Conservation (phyloP, 148 eudicot species). For the Amaranthus palmeri region DNA sequence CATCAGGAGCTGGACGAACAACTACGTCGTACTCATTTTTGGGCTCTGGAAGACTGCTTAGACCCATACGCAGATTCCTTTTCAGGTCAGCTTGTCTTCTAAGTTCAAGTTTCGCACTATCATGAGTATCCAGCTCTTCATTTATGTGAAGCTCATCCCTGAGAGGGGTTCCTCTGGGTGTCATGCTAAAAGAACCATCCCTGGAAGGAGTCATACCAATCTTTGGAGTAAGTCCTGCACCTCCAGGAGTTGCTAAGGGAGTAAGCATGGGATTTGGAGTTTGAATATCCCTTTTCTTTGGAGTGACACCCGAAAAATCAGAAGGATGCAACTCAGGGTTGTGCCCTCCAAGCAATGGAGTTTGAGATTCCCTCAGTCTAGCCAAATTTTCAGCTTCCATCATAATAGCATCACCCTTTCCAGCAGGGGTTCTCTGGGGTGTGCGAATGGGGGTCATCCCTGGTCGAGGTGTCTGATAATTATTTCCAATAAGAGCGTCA, state of each 20-base stretch:
- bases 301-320: conserved; percentile 99
- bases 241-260: conserved; percentile 86
- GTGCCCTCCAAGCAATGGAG: conserved; percentile 92
- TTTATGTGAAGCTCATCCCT: conserved; percentile 95
- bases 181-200: conserved; percentile 73
- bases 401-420: conserved; percentile 95
- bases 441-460: conserved; percentile 94
- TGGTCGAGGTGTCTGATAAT: conserved; percentile 87
- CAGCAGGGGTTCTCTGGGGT: conserved; percentile 97
- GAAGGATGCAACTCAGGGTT: conserved; percentile 97
- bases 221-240: conserved; percentile 62
- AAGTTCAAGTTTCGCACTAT: conserved; percentile 67
- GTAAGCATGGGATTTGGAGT: conserved; percentile 91
- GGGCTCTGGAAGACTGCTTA: conserved; percentile 84
- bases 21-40: conserved; percentile 93
- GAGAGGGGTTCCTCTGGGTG: conserved; percentile 93
- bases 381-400: conserved; percentile 98
- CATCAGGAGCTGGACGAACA: conserved; percentile 77
- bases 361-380: conserved; percentile 83
- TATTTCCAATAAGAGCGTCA: conserved; percentile 83
- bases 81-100: conserved; percentile 74
- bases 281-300: conserved; percentile 80
- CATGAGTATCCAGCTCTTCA: conserved; percentile 82
- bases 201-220: conserved; percentile 86
- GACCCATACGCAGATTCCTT: conserved; percentile 75